Evolutionary conservation across 345 rosid species (phyloP).

Genomic region (Tarenaya hassleriana): DNA sequence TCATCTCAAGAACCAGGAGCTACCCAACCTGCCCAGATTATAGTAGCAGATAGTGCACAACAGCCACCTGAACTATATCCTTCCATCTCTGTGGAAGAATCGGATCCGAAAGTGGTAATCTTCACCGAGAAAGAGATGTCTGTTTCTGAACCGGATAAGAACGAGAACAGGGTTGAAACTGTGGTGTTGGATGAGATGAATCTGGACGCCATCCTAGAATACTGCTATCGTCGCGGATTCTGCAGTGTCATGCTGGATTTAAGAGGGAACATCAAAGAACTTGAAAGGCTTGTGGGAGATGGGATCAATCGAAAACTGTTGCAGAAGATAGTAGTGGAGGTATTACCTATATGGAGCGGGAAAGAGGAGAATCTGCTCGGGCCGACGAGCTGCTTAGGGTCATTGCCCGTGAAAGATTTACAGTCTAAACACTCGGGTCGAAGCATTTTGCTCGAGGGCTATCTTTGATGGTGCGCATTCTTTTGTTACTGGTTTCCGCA

Average conservation of each 20-base stretch:
- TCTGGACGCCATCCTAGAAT: slow-evolving; percentile 44
- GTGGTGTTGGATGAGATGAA: slow-evolving; percentile 39
- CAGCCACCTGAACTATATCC: slow-evolving; percentile 23
- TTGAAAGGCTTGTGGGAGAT: slow-evolving; percentile 47
- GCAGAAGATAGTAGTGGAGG: slow-evolving; percentile 54
- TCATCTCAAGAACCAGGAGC: slow-evolving; percentile 54
- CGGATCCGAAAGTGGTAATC: slow-evolving; percentile 33
- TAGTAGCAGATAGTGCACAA: slow-evolving; percentile 32
- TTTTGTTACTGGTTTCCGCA: slow-evolving; percentile 15
- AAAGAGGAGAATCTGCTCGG: slow-evolving; percentile 10
- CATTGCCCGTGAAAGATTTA: slow-evolving; percentile 42
- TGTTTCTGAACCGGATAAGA: slow-evolving; percentile 27
- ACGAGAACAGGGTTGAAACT: slow-evolving; percentile 35
- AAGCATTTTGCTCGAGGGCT: slow-evolving; percentile 53
- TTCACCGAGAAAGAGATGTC: slow-evolving; percentile 31
- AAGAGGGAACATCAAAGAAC: slow-evolving; percentile 42
- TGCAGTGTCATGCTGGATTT: slow-evolving; percentile 61
- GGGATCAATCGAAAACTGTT: slow-evolving; percentile 40
- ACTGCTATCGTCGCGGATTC: slow-evolving; percentile 44
- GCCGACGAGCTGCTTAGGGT: slow-evolving; percentile 29
- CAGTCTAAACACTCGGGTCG: slow-evolving; percentile 31
- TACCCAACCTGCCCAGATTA: slow-evolving; percentile 49
- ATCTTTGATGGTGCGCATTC: slow-evolving; percentile 31
- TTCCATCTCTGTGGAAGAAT: slow-evolving; percentile 21
- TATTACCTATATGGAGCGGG: slow-evolving; percentile 53